These are phyloP conservation scores for Myxozyma udenii DNA, from an alignment of 805 yeast species.

Conservation along the genomic window DNA sequence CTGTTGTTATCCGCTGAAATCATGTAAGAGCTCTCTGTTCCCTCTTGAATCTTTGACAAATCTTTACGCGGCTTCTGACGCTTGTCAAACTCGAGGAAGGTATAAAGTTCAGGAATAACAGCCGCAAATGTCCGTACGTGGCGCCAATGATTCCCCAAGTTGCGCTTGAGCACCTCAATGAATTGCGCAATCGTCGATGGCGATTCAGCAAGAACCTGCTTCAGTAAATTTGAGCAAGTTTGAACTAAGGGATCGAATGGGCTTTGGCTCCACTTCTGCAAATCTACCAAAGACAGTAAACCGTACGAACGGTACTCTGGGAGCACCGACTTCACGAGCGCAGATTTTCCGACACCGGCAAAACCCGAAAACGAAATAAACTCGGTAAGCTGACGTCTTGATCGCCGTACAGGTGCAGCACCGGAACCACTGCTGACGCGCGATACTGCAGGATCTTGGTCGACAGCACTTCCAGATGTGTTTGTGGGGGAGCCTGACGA, in stretches of 20 bases:
- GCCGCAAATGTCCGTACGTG: constrained; percentile 7
- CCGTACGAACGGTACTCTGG: constrained; percentile 20
- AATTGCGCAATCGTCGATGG: constrained; percentile 9
- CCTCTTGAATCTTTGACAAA: constrained; percentile 8
- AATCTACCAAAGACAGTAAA: constrained; percentile 2
- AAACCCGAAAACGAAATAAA: constrained; percentile 20
- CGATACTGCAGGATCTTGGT: neutral
- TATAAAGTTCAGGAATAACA: constrained; percentile 17
- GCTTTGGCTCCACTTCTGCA: neutral
- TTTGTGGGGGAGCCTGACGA: neutral
- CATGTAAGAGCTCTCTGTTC: neutral
- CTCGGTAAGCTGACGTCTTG: constrained; percentile 8
- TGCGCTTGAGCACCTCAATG: constrained; percentile 1
- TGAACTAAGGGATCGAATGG: constrained; percentile 18
- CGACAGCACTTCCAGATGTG: neutral
- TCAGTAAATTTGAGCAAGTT: constrained; percentile 11
- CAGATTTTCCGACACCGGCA: constrained; percentile 28
- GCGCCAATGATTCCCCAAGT: constrained; percentile 21
- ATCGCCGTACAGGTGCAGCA: neutral
- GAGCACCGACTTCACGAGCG: constrained; percentile 15
- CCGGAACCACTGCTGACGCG: neutral
- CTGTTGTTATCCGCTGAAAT: too few relatives aligned
- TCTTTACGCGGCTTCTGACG: constrained; percentile 1
- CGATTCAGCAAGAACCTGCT: constrained; percentile 26
- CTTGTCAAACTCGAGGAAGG: constrained; percentile 11